Evolutionary conservation across 2,329 filamentous ascomycete species (phyloP), one percentile per base, ranked within the genome.

Genomic region (Colletotrichum sp.): DNA sequence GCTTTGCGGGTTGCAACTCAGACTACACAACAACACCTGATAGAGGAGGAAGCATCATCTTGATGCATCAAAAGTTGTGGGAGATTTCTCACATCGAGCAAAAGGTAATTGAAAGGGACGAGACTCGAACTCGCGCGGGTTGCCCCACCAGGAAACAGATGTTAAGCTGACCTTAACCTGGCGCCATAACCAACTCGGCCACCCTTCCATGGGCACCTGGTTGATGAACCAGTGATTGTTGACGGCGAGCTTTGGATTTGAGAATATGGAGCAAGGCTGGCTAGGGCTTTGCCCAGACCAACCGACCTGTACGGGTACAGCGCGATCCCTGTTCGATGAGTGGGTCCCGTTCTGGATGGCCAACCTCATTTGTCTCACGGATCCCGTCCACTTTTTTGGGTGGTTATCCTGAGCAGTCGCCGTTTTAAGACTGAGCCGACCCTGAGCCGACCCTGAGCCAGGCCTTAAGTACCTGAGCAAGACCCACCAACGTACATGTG

Each of bases 91-190:
- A 14, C 14, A 43, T 4, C 7, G 4, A 32, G 21, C n/a, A 64
- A 64, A 64, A 48, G 9, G 2, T 4, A 30, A 13, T 8, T 65
- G 62, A 65, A 52, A 65, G 62, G 62, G 62, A 65, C 62, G 62
- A 65, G 62, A 65, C 62, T 65, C 62, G 62, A 65, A 65, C 62
- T 65, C 62, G 62, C 62, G 62, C 36, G 62, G 62, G 62, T 65
- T 65, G 62, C 62, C 62, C 62, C 62, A 65, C 62, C 62, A 65
- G 62, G 62, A 65, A 65, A 65, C 62, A 65, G 38, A 32, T 65
- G 38, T 65, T 65, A 65, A 65, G 62, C 62, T 65, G 62, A 65
- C 62, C 62, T 65, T 65, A 65, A 65, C 62, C 62, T 65, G 62
- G 62, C 62, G 62, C 62, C 62, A 65, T 65, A 65, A 65, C 62